phyloP scores from a whole-genome alignment of 306 rosid genomes.

The Astragalus glycyphyllos region DNA sequence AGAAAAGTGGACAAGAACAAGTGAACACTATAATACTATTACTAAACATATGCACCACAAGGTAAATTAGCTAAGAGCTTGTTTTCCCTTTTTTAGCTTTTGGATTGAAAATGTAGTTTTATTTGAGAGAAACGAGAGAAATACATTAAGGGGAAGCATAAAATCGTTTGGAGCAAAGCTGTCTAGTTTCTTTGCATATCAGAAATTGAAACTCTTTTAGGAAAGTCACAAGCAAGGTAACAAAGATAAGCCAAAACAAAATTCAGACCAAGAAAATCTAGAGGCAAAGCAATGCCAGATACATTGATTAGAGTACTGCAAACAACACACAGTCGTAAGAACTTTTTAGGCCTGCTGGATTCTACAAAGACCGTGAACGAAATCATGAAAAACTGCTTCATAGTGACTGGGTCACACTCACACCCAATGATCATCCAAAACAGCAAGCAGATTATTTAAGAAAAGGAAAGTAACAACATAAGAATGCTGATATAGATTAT shows the following conservation, averaged over 20 bases:
- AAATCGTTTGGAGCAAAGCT: constrained; percentile 13
- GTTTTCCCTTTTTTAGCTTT: constrained; percentile 11
- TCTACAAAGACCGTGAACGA: not conserved
- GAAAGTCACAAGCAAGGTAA: not conserved
- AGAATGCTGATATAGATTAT: constrained; percentile 5
- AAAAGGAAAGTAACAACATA: constrained; percentile 14
- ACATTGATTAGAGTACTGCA: constrained; percentile 1
- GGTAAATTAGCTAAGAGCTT: constrained; percentile 18
- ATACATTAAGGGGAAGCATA: constrained; percentile 11
- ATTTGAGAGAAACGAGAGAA: not conserved
- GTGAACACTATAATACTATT: constrained; percentile 17
- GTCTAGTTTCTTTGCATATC: not conserved
- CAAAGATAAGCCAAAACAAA: not conserved
- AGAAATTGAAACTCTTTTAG: constrained; percentile 17
- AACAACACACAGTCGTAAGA: not conserved
- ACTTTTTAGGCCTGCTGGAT: not conserved
- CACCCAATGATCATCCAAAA: not conserved
- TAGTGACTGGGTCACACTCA: not conserved
- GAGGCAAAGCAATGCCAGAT: not conserved
- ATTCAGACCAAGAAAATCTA: not conserved
- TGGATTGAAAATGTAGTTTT: constrained; percentile 3
- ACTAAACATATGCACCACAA: constrained; percentile 19
- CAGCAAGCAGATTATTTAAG: not conserved
- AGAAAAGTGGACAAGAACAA: constrained; percentile 24
- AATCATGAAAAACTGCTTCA: not conserved